These are phyloP conservation scores for Endocladia muricata DNA, from an alignment of 31 red algal genomes.

Conservation along the genomic window DNA sequence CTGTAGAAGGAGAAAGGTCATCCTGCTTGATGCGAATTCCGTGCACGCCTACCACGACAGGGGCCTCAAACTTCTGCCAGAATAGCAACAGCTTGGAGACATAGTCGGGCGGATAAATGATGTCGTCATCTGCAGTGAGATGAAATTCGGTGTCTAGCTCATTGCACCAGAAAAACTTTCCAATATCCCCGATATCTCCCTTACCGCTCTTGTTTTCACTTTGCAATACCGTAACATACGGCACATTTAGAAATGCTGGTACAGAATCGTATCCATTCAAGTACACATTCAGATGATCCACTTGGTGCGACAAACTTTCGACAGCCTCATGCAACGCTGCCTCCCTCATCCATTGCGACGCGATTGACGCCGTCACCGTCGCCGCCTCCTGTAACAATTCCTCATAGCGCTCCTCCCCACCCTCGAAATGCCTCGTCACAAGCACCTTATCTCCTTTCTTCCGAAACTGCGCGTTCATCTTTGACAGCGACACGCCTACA, in stretches of 20 bases:
- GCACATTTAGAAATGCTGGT: conserved; percentile 57
- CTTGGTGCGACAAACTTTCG: conserved; percentile 60
- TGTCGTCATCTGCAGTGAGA: conserved; percentile 87
- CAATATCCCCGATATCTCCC: conserved; percentile 84
- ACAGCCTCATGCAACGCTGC: conserved; percentile 72
- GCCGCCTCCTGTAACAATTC: conserved; percentile 31
- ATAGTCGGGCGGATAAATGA: conserved; percentile 86
- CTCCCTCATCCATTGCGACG: conserved; percentile 71
- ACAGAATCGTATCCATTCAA: conserved; percentile 88
- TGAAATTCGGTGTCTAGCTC: conserved; percentile 65
- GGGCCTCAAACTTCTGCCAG: conserved; percentile 7
- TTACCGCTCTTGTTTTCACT: conserved; percentile 28
- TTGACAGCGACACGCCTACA: conserved; percentile 49
- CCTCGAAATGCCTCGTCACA: conserved; percentile 65
- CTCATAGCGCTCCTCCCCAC: conserved; percentile 58
- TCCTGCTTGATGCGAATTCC: conserved; percentile 75
- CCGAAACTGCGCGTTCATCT: conserved; percentile 80
- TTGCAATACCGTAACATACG: conserved; percentile 47
- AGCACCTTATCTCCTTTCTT: conserved; percentile 11
- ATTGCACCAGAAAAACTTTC: conserved; percentile 84
- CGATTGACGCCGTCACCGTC: conserved; percentile 73
- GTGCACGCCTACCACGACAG: conserved; percentile 79
- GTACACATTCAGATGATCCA: conserved; percentile 80
- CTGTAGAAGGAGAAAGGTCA: conserved; percentile 35
- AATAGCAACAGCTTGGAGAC: conserved; percentile 38